phyloP scores from a whole-genome alignment of 352 stramenopile species.

The Phytophthora brassicae region DNA sequence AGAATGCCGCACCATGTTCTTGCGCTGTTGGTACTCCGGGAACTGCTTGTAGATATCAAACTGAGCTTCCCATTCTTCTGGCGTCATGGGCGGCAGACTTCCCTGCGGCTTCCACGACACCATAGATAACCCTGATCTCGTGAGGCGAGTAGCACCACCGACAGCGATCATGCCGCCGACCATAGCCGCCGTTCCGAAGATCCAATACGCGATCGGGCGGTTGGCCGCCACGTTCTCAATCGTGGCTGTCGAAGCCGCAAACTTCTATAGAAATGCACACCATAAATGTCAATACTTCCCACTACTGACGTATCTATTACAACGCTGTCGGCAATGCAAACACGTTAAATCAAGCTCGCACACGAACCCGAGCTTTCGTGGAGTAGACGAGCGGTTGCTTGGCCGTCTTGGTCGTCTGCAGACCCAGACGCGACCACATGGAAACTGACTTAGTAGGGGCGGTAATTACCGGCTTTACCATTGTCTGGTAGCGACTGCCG shows the following conservation, averaged over 20 bases:
- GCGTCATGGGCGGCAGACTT: constrained; percentile 89
- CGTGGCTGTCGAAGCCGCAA: constrained; percentile 53
- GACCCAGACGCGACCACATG: constrained; percentile 41
- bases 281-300: constrained; percentile 6
- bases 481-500: constrained; percentile 64
- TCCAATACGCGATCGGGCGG: constrained; percentile 92
- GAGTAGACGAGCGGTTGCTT: constrained; percentile 65
- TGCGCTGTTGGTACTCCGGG: constrained; percentile 97
- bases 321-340: constrained; percentile 13
- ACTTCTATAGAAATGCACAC: constrained; percentile 39
- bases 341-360: not conserved
- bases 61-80: constrained; percentile 94
- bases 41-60: constrained; percentile 99
- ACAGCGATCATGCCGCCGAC: constrained; percentile 98
- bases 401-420: constrained; percentile 24
- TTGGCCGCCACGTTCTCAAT: constrained; percentile 85
- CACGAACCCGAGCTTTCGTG: constrained; percentile 69
- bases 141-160: constrained; percentile 96
- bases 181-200: constrained; percentile 93
- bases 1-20: constrained; percentile 77
- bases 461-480: constrained; percentile 41
- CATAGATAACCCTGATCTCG: constrained; percentile 96
- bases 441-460: constrained; percentile 33
- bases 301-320: not conserved
- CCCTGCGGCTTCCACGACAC: constrained; percentile 97